Percentiles rank a stretch among this genome's conserved stretches.
phyloP scores from a whole-genome alignment of 1,139 yeast species.

The Saccharomyces hybrid region DNA sequence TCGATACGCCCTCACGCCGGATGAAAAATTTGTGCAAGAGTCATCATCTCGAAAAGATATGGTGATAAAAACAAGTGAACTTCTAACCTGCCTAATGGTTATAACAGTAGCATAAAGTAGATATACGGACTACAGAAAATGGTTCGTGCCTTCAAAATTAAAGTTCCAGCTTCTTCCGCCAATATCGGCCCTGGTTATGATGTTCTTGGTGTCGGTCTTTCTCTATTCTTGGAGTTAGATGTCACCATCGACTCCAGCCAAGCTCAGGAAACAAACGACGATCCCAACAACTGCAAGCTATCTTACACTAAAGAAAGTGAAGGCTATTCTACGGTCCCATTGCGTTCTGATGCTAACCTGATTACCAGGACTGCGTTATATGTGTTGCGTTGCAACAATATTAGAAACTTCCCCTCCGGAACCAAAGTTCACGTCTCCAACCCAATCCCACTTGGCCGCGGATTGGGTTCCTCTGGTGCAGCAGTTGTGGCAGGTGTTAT shows the following conservation, averaged over 20 bases:
- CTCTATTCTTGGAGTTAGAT: slow-evolving; percentile 59
- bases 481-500: slow-evolving; percentile 98
- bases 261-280: slow-evolving; percentile 42
- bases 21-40: background rate
- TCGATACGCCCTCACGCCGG: background rate
- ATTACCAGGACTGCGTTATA: slow-evolving; percentile 90
- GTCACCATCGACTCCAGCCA: slow-evolving; percentile 53
- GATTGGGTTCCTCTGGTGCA: slow-evolving; percentile 96
- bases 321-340: slow-evolving; percentile 74
- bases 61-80: background rate
- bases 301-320: slow-evolving; percentile 63
- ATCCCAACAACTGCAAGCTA: slow-evolving; percentile 62
- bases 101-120: background rate
- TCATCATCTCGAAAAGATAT: background rate
- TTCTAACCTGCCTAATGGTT: background rate
- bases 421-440: slow-evolving; percentile 76
- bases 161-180: slow-evolving; percentile 95
- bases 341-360: slow-evolving; percentile 66
- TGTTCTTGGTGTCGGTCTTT: slow-evolving; percentile 84
- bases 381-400: slow-evolving; percentile 73
- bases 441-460: slow-evolving; percentile 94
- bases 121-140: slow-evolving; percentile 13
- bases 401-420: slow-evolving; percentile 70
- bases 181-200: slow-evolving; percentile 98
- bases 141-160: slow-evolving; percentile 46